Evolutionary conservation across 352 stramenopile species (phyloP), one percentile per base, ranked within the genome.

Genomic region (Phytophthora gonapodyides): DNA sequence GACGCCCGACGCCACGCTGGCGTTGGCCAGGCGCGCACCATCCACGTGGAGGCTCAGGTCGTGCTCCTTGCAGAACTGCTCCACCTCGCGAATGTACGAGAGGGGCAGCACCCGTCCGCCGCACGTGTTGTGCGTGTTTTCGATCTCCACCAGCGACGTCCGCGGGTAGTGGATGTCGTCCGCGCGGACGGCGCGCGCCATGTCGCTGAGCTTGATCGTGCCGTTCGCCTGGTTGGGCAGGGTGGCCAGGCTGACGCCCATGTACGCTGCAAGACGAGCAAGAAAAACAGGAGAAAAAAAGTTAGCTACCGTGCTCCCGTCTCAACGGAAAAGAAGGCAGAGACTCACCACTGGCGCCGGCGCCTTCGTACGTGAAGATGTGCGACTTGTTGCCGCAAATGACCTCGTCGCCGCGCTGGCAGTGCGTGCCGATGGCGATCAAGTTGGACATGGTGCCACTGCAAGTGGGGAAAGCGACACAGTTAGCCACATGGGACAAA

Each of bases 81-180:
- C 79, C 16, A 97, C 82, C 16, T 80, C 50, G 41, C 82, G 69
- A 46, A 98, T 80, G 69, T 97, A 98, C 15, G 68, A 51, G 15
- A 81, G 58, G 13, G 92, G 75, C 9, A 99, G 80, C 31, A 96
- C 84, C 11, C 92, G 80, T 10, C 97, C 97, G 30, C 97, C 97
- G 33, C 96, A 92, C 55, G 94, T 97, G 78, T 99, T 99, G 68
- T 99, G 97, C 35, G 97, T 99, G 80, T 99, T 99, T 79, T 99
- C 97, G n/a, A 99, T 75, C 69, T 84, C 87, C 27, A 99, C 82
- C 15, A 99, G 71, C 7, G 73, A 73, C 12, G 96, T 97, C 46
- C 89, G 73, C 38, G 84, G 84, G 66, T 86, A 92, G 64, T 94
- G 84, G 47, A 81, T 80, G 40, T 94, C 82, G 65, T 92, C 82